These are phyloP conservation scores for Phytophthora cajani DNA, from an alignment of 352 stramenopile species.

Conservation along the genomic window DNA sequence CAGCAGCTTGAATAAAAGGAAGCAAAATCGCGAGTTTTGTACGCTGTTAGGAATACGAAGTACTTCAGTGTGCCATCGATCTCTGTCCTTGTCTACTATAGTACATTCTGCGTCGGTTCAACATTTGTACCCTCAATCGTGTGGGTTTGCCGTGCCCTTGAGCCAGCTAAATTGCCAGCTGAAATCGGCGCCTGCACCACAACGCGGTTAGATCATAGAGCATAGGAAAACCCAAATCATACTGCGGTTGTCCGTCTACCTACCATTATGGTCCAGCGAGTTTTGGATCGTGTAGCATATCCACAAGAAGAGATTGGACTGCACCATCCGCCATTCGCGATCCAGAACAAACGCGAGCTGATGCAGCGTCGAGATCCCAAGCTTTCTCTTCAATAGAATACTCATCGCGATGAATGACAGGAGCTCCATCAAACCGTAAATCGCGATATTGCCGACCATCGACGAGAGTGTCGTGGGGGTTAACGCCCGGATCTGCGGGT, in stretches of 20 bases:
- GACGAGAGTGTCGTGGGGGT: constrained; percentile 6
- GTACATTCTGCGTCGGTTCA: background rate
- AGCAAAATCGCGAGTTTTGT: too few relatives aligned
- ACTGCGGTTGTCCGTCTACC: background rate
- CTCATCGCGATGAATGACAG: constrained; percentile 28
- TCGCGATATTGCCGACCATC: constrained; percentile 40
- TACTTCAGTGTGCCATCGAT: too few relatives aligned
- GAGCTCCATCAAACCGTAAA: constrained; percentile 40
- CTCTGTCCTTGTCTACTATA: background rate
- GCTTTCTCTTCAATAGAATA: constrained; percentile 26
- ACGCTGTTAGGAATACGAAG: too few relatives aligned
- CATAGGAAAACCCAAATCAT: background rate
- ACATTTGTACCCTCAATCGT: background rate
- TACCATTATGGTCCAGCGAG: constrained; percentile 43
- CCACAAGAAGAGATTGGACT: constrained; percentile 56
- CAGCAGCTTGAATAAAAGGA: too few relatives aligned
- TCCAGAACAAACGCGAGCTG: constrained; percentile 54
- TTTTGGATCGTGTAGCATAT: constrained; percentile 48
- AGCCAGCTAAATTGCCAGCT: constrained; percentile 30
- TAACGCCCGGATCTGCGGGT: constrained; percentile 38
- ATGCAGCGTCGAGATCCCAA: constrained; percentile 34
- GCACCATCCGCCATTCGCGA: constrained; percentile 40
- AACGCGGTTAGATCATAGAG: background rate
- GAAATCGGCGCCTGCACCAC: constrained; percentile 29
- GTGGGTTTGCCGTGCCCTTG: background rate